Conservation (phyloP, 306 rosid species). For the Castanea crenata region DNA sequence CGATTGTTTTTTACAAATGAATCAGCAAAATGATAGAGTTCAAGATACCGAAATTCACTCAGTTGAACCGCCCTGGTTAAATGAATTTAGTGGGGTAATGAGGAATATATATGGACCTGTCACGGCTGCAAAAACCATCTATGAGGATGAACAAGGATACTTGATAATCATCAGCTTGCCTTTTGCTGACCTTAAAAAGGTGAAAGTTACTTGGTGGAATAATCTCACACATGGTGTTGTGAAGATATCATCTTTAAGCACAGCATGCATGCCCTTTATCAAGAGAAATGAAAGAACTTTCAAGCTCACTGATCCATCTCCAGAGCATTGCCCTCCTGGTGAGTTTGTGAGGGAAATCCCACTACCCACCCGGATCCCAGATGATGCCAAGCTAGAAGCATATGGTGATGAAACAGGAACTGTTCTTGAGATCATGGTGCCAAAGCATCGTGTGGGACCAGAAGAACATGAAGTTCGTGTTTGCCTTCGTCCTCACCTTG, state of each 20-base stretch:
- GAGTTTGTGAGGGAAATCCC: slow-evolving; percentile 42
- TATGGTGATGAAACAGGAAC: slow-evolving; percentile 33
- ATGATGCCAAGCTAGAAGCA: slow-evolving; percentile 40
- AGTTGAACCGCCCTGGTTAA: slow-evolving; percentile 32
- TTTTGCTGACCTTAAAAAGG: slow-evolving; percentile 28
- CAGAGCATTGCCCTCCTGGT: slow-evolving; percentile 45
- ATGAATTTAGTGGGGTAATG: slow-evolving; percentile 45
- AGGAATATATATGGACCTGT: slow-evolving; percentile 40
- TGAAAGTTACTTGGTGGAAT: slow-evolving; percentile 42
- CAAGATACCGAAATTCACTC: slow-evolving; percentile 31
- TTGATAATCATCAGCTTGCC: slow-evolving; percentile 37
- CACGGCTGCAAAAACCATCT: slow-evolving; percentile 37
- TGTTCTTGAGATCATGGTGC: slow-evolving; percentile 39
- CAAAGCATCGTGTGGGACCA: slow-evolving; percentile 35
- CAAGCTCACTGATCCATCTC: slow-evolving; percentile 39
- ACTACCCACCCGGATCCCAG: slow-evolving; percentile 37
- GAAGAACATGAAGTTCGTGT: slow-evolving; percentile 47
- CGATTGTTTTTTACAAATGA: slow-evolving; percentile 27
- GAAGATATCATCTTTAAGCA: slow-evolving; percentile 32
- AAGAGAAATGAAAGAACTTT: slow-evolving; percentile 37
- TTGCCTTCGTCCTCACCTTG: slow-evolving; percentile 35
- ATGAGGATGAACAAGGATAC: slow-evolving; percentile 38
- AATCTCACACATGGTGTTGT: slow-evolving; percentile 35
- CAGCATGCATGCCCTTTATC: slow-evolving; percentile 31
- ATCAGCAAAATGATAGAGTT: slow-evolving; percentile 26